Evolutionary conservation across 768 basidiomycete species (phyloP).

Genomic region (Cantharellus anzutake): DNA sequence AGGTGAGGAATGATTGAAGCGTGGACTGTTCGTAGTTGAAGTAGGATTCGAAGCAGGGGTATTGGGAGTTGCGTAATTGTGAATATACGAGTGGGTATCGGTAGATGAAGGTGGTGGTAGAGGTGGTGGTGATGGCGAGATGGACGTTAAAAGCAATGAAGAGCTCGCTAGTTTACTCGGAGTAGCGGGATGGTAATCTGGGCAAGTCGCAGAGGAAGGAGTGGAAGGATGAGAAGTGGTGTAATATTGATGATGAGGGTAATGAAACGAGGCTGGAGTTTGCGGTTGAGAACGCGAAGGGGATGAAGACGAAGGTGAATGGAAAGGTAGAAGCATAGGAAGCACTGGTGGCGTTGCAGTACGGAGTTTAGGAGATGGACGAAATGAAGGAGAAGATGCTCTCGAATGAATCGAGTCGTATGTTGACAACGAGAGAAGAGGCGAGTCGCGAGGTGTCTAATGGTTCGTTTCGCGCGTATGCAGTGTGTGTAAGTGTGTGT

Average conservation of each 20-base stretch:
- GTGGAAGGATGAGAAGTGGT: slow-evolving; percentile 12
- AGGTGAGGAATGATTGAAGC: neutral
- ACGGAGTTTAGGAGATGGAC: neutral
- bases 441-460: too few species aligned
- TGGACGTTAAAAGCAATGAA: neutral
- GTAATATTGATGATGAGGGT: slow-evolving; percentile 17
- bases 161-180: neutral
- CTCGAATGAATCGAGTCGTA: neutral
- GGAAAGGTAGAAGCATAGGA: neutral
- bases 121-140: neutral
- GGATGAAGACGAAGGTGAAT: neutral
- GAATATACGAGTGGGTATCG: neutral
- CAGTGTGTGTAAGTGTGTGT: too few species aligned
- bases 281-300: slow-evolving; percentile 5
- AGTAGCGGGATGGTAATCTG: slow-evolving; percentile 1
- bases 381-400: neutral
- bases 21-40: neutral
- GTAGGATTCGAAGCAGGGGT: neutral
- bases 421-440: neutral
- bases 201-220: slow-evolving; percentile 9
- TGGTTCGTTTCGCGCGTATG: too few species aligned
- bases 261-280: slow-evolving; percentile 19
- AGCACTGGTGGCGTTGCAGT: neutral
- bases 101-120: neutral
- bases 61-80: neutral